These are phyloP conservation scores for Pleurotus djamor DNA, from an alignment of 768 basidiomycete species.

Conservation along the genomic window DNA sequence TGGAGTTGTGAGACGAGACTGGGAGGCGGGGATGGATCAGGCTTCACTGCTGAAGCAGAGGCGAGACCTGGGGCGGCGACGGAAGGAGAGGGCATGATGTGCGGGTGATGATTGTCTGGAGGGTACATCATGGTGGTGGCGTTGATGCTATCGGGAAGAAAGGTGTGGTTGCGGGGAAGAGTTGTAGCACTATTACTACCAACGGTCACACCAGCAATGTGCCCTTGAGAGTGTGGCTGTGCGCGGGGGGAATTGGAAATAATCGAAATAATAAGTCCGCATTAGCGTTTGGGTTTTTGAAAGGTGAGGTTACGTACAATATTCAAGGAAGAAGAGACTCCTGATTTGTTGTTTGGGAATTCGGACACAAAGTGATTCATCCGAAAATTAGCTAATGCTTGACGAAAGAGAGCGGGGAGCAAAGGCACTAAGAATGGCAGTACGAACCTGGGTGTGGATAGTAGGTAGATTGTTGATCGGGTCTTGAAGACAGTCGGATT, in stretches of 20 bases:
- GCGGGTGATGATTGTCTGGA: constrained; percentile 15
- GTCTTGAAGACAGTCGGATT: constrained; percentile 43
- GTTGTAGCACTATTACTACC: constrained; percentile 9
- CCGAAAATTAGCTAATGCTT: constrained; percentile 3
- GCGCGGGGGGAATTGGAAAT: background rate
- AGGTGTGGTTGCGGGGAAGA: constrained; percentile 32
- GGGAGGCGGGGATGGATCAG: constrained; percentile 29
- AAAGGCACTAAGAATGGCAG: background rate
- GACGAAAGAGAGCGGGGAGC: constrained; percentile 3
- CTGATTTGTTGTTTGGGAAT: background rate
- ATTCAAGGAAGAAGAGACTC: constrained; percentile 11
- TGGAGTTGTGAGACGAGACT: constrained; percentile 63
- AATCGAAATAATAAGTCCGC: background rate
- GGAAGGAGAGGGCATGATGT: background rate
- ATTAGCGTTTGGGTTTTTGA: background rate
- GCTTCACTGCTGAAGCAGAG: constrained; percentile 11
- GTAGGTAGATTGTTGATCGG: constrained; percentile 11
- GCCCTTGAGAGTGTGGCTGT: constrained; percentile 5
- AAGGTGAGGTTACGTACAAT: constrained; percentile 29
- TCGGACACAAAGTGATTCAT: background rate
- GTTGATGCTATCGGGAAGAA: constrained; percentile 24
- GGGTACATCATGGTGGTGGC: constrained; percentile 24
- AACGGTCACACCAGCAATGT: background rate
- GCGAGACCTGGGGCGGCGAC: constrained; percentile 12
- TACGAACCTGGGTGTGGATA: constrained; percentile 24